phyloP scores from a whole-genome alignment of 139 green algal genomes.

The Zygnema cylindricum region DNA sequence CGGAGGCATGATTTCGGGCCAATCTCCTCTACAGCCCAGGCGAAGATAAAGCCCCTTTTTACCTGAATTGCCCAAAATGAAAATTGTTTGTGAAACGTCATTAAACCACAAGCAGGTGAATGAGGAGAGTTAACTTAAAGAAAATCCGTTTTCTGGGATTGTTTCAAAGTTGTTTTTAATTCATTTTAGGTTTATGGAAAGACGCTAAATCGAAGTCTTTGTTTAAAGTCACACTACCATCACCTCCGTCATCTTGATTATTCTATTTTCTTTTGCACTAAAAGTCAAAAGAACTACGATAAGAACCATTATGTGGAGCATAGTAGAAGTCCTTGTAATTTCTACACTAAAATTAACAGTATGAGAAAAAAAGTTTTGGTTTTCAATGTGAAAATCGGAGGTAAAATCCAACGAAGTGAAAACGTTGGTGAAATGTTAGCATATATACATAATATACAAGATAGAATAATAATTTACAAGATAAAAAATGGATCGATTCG shows the following conservation, averaged over 20 bases:
- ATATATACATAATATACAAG: too few relatives aligned
- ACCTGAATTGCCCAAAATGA: neutral
- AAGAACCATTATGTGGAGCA: neutral
- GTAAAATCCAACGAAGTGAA: too few relatives aligned
- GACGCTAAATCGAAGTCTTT: neutral
- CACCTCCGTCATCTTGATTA: too few relatives aligned
- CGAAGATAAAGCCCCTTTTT: constrained; percentile 9
- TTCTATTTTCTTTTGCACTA: too few relatives aligned
- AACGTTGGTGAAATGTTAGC: too few relatives aligned
- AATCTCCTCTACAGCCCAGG: constrained; percentile 9
- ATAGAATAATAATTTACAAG: too few relatives aligned
- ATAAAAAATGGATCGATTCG: too few relatives aligned
- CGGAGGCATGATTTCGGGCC: constrained; percentile 13
- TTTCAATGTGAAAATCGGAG: too few relatives aligned
- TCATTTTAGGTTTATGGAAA: too few relatives aligned
- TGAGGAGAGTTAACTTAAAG: neutral
- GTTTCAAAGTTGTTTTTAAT: neutral
- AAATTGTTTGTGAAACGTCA: neutral
- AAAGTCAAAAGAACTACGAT: too few relatives aligned
- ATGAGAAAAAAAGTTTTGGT: too few relatives aligned
- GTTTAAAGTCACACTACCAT: neutral
- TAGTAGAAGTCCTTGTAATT: neutral
- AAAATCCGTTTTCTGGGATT: neutral
- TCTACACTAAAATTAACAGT: neutral
- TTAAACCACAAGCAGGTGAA: neutral